These are phyloP conservation scores for Eutrema salsugineum DNA, from an alignment of 441 rosid species.

Conservation along the genomic window DNA sequence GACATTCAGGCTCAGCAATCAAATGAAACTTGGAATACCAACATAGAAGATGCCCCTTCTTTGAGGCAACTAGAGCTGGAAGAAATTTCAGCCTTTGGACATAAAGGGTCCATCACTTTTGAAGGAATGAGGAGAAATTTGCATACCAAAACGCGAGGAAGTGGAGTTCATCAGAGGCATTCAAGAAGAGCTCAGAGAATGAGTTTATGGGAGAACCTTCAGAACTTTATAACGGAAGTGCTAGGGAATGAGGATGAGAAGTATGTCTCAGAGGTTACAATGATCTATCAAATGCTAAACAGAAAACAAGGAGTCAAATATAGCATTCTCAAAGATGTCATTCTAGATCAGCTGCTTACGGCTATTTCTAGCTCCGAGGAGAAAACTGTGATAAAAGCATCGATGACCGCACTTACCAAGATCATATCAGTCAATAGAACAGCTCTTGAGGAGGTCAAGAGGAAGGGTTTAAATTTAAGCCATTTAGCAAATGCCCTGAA, in stretches of 20 bases:
- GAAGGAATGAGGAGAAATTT: constrained; percentile 30
- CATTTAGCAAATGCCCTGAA: constrained; percentile 78
- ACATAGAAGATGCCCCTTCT: constrained; percentile 28
- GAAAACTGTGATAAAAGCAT: constrained; percentile 64
- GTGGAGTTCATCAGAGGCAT: background rate
- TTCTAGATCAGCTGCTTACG: constrained; percentile 64
- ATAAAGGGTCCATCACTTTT: constrained; percentile 35
- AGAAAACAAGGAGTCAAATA: constrained; percentile 56
- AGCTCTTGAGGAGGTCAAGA: constrained; percentile 65
- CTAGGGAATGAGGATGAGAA: constrained; percentile 55
- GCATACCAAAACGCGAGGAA: constrained; percentile 9
- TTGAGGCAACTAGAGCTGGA: constrained; percentile 30
- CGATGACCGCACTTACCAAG: constrained; percentile 62
- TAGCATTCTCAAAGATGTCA: constrained; percentile 61
- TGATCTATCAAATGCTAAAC: constrained; percentile 64
- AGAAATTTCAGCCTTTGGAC: constrained; percentile 38
- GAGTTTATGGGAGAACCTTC: constrained; percentile 52
- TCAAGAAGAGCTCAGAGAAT: constrained; percentile 30
- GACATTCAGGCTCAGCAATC: constrained; percentile 34
- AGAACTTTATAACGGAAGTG: constrained; percentile 58
- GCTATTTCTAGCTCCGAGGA: constrained; percentile 71
- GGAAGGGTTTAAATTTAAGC: constrained; percentile 58
- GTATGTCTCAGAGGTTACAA: constrained; percentile 59
- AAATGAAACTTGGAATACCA: constrained; percentile 20
- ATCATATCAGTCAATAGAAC: constrained; percentile 58